These are phyloP conservation scores for Cynanchum wilfordii DNA, from an alignment of 257 asterid species.

Conservation along the genomic window DNA sequence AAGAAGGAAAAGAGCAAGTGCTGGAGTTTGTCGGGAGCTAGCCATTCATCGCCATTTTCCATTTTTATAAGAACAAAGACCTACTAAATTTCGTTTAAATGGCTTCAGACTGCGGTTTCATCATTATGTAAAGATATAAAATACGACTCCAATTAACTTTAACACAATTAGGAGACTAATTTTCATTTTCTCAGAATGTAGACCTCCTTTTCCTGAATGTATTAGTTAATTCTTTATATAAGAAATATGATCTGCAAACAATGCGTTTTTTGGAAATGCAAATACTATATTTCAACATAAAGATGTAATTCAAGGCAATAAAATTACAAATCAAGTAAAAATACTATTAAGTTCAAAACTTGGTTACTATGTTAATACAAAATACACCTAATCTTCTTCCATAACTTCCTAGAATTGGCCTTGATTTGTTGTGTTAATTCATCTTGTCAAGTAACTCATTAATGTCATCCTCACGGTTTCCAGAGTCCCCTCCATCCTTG, in stretches of 20 bases:
- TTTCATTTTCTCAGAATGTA: too few relatives aligned
- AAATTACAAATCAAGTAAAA: too few relatives aligned
- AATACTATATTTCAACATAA: not conserved
- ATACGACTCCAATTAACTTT: too few relatives aligned
- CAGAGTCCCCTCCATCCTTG: slow-evolving; percentile 88
- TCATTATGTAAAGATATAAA: too few relatives aligned
- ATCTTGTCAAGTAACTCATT: slow-evolving; percentile 71
- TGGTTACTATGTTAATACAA: not conserved
- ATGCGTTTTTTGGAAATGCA: too few relatives aligned
- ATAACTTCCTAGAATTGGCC: slow-evolving; percentile 4
- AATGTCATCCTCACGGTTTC: slow-evolving; percentile 62
- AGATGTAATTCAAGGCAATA: not conserved
- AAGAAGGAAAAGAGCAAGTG: slow-evolving; percentile 70
- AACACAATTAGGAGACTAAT: too few relatives aligned
- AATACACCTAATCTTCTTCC: slow-evolving; percentile 1
- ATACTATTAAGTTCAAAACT: not conserved
- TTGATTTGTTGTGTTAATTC: slow-evolving; percentile 44
- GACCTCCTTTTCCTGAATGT: too few relatives aligned
- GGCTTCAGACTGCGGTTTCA: too few relatives aligned
- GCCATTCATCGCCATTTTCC: slow-evolving; percentile 80
- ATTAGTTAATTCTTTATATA: too few relatives aligned
- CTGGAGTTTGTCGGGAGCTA: slow-evolving; percentile 62
- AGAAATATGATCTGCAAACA: too few relatives aligned
- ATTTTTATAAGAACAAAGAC: slow-evolving; percentile 15
- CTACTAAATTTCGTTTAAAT: too few relatives aligned